Conservation (phyloP, 352 stramenopile species). For the Pythium monospermum region DNA sequence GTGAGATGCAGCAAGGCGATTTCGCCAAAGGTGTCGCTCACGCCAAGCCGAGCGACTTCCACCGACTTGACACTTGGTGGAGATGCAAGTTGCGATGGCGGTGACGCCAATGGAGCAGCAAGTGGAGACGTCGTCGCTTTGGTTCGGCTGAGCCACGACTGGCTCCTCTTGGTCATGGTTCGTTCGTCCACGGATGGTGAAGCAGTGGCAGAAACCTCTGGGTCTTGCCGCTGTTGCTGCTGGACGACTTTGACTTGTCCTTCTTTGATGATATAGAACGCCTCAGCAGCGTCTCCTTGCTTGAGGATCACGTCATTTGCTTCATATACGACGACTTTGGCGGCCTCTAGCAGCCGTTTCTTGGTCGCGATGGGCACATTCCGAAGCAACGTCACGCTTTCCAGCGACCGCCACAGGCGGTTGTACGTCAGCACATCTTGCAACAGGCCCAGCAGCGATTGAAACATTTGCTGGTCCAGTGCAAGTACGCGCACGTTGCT, state of each 20-base stretch:
- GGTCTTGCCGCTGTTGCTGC: not conserved
- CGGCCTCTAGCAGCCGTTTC: conserved; percentile 37
- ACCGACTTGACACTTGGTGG: conserved; percentile 8
- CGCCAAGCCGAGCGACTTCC: conserved; percentile 36
- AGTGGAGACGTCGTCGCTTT: conserved; percentile 13
- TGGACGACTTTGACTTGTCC: conserved; percentile 40
- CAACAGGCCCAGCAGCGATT: conserved; percentile 86
- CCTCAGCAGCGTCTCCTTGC: conserved; percentile 43
- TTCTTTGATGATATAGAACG: conserved; percentile 60
- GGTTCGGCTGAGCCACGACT: not conserved
- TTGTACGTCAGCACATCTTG: conserved; percentile 80
- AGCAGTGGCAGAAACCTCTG: not conserved
- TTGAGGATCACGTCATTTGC: conserved; percentile 36
- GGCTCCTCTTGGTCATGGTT: not conserved
- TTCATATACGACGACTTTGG: conserved; percentile 36
- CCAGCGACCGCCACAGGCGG: conserved; percentile 40
- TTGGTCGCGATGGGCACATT: conserved; percentile 32
- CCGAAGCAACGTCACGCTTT: conserved; percentile 54
- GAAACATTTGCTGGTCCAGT: conserved; percentile 90
- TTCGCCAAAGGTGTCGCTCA: conserved; percentile 64
- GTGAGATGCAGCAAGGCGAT: conserved; percentile 45
- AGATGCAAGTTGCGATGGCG: conserved; percentile 4
- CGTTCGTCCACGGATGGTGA: not conserved
- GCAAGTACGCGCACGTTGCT: conserved; percentile 47
- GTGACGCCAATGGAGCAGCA: not conserved